These are phyloP conservation scores for Corrigiola litoralis DNA, from an alignment of 179 eudicot genomes.

Conservation along the genomic window DNA sequence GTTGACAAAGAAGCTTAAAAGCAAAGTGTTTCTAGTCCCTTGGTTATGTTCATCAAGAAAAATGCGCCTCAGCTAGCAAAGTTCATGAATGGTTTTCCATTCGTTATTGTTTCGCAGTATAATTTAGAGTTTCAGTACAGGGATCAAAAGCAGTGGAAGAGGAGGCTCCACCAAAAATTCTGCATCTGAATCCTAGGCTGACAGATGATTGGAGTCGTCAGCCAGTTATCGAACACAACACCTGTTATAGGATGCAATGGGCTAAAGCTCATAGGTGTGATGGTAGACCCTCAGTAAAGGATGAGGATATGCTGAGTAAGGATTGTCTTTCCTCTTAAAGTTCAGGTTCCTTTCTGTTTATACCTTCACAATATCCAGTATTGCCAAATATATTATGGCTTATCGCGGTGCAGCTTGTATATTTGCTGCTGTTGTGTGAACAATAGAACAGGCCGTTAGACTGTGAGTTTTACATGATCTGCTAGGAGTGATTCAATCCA, in stretches of 20 bases:
- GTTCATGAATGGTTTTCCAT: too few species aligned
- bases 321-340: background rate
- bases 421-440: too few species aligned
- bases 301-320: conserved; percentile 55
- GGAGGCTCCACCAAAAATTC: conserved; percentile 83
- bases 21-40: conserved; percentile 64
- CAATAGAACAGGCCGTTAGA: too few species aligned
- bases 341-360: background rate
- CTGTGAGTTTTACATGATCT: too few species aligned
- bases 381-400: too few species aligned
- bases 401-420: too few species aligned
- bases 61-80: too few species aligned
- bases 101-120: conserved; percentile 70
- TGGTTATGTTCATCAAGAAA: too few species aligned
- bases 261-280: conserved; percentile 78
- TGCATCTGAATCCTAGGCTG: conserved; percentile 91
- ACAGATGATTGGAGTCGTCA: conserved; percentile 96
- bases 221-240: conserved; percentile 94
- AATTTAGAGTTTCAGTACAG: conserved; percentile 93
- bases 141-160: conserved; percentile 87
- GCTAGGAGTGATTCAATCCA: too few species aligned
- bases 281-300: conserved; percentile 77
- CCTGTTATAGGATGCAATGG: conserved; percentile 95
- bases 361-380: too few species aligned
- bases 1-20: conserved; percentile 74